Evolutionary conservation across 768 basidiomycete species (phyloP), one percentile per base, ranked within the genome.

Genomic region (Leccinellum luteum): DNA sequence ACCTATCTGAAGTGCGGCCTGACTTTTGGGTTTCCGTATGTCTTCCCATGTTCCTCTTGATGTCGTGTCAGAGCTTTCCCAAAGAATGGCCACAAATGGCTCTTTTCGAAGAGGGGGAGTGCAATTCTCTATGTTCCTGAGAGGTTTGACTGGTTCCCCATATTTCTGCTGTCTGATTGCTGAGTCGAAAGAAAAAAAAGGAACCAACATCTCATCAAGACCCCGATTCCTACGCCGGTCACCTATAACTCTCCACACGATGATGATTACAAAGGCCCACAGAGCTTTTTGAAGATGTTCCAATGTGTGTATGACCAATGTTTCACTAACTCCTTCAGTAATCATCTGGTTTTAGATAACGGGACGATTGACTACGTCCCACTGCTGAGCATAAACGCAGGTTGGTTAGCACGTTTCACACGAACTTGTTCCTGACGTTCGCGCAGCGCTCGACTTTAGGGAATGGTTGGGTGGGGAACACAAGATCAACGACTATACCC

Each of bases 1-100:
- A 90, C 64, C 69, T 92, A 15, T 75, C 74, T 4, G 74, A 76
- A 45, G 72, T 72, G 0, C 74, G 78, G 51, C 88, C 88, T 12
- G 92, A 94, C 71, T 90, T 92, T 66, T 92, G 85, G 85, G 74
- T 87, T 23, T 86, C 89, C 31, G 89, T 90, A 59, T 27, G 82
- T 75, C 4, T 3, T n/a, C 44, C 27, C 21, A 13, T 35, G 23
- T 27, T 25, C 41, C 10, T 3, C 21, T 23, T 12, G 21, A 28
- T 5, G 14, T 47, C 21, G 23, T 50, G 30, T 41, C 28, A 32
- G 3, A 14, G 9, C 54, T 25, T 35, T 38, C 7, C 34, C 5
- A 3, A 12, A 90, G 84, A 92, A 92, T 64, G 88, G 87, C 61
- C 89, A 94, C 72, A 94, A 94, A 71, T 95, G 93, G 92, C 73